A percentile compares a stretch with the other conserved stretches of the same genome.
Evolutionary conservation across 2,329 filamentous ascomycete species (phyloP).

Genomic region (Cryphonectria parasitica): DNA sequence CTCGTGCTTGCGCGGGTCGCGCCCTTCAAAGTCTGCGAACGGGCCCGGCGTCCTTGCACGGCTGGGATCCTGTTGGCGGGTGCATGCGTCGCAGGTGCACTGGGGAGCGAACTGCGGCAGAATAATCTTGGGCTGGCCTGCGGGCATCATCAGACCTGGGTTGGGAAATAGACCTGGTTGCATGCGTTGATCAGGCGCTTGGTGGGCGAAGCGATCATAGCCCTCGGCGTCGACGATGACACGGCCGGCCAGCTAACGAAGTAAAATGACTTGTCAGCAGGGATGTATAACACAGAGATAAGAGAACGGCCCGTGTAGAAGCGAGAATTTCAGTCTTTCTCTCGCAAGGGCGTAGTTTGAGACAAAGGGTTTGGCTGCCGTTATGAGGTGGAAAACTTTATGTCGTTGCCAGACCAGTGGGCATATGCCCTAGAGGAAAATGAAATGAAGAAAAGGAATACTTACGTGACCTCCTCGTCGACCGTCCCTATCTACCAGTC

Average conservation of each 20-base stretch:
- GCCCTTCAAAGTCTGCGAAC: slow-evolving; percentile 47
- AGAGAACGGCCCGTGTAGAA: not conserved
- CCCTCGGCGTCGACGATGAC: slow-evolving; percentile 50
- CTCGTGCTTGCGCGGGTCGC: slow-evolving; percentile 41
- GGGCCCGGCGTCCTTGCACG: slow-evolving; percentile 35
- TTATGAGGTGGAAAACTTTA: not conserved
- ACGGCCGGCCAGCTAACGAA: slow-evolving; percentile 41
- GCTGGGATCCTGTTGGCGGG: not conserved
- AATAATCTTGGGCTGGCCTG: slow-evolving; percentile 35
- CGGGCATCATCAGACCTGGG: not conserved
- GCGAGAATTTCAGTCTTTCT: not conserved
- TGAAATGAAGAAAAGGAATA: not conserved
- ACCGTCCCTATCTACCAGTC: slow-evolving; percentile 39
- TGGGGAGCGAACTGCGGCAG: slow-evolving; percentile 46
- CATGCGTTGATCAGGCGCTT: slow-evolving; percentile 33
- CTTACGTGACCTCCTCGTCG: slow-evolving; percentile 34
- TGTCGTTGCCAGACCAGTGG: not conserved
- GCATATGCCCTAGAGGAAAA: not conserved
- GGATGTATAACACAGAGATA: not conserved
- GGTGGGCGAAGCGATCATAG: slow-evolving; percentile 41
- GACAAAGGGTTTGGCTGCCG: too few species aligned
- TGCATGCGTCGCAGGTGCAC: slow-evolving; percentile 48
- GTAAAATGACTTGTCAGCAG: not conserved
- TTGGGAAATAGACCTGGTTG: not conserved
- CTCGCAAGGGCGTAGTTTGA: not conserved